These are phyloP conservation scores for Suillus alpinus DNA, from an alignment of 768 basidiomycete genomes.

Conservation along the genomic window DNA sequence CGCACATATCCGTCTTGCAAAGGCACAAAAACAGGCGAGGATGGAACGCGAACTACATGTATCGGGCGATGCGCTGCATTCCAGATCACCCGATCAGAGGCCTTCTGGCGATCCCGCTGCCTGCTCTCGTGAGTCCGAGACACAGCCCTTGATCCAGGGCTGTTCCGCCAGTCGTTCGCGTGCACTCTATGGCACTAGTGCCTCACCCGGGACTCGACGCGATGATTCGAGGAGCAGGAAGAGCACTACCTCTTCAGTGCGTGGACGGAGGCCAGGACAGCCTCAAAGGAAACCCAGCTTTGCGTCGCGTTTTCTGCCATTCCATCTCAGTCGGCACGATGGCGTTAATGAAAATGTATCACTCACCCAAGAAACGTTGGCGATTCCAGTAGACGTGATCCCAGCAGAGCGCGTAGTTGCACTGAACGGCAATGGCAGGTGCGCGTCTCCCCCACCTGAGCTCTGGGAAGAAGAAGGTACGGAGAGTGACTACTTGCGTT, in stretches of 20 bases:
- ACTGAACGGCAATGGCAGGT: conserved; percentile 19
- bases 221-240: conserved; percentile 29
- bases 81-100: neutral
- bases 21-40: conserved; percentile 22
- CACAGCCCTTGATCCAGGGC: conserved; percentile 24
- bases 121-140: conserved; percentile 12
- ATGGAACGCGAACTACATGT: conserved; percentile 13
- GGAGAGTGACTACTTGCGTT: conserved; percentile 78
- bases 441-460: conserved; percentile 14
- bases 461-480: conserved; percentile 34
- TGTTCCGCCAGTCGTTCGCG: neutral
- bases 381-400: conserved; percentile 41
- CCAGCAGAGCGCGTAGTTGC: conserved; percentile 32
- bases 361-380: conserved; percentile 1
- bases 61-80: neutral
- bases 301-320: conserved; percentile 34
- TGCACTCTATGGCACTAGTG: conserved; percentile 19
- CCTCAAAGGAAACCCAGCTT: conserved; percentile 30
- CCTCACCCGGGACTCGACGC: conserved; percentile 1
- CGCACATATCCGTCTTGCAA: conserved; percentile 72
- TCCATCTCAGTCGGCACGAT: conserved; percentile 14
- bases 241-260: conserved; percentile 19
- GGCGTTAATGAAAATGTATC: conserved; percentile 8
- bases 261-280: conserved; percentile 13
- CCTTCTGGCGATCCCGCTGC: neutral